A percentile compares a stretch with the other conserved stretches of the same genome.
phyloP scores from a whole-genome alignment of 306 rosid genomes.

The Vigna radiata region DNA sequence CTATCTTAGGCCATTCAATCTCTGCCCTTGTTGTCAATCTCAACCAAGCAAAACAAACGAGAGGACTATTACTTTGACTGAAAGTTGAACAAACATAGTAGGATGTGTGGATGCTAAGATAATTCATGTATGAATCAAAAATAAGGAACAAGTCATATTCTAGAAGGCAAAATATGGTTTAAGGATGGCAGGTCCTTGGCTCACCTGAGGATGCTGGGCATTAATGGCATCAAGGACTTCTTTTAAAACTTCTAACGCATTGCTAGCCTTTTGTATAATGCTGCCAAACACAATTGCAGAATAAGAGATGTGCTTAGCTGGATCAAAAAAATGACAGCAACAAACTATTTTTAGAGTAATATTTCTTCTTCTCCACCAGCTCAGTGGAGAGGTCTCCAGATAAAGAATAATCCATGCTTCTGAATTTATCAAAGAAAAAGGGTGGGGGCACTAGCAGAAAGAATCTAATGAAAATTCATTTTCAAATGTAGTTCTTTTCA shows the following conservation, averaged over 20 bases:
- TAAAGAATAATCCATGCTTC: neutral
- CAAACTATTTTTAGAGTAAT: constrained; percentile 14
- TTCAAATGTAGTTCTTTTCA: constrained; percentile 7
- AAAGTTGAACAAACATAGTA: constrained; percentile 4
- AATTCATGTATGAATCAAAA: constrained; percentile 27
- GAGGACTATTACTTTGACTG: constrained; percentile 6
- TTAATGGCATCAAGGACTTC: constrained; percentile 90
- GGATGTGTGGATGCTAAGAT: neutral
- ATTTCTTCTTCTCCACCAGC: constrained; percentile 21
- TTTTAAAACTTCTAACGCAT: constrained; percentile 77
- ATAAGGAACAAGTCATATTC: constrained; percentile 12
- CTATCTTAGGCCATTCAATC: constrained; percentile 15
- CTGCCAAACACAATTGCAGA: constrained; percentile 57
- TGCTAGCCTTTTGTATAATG: constrained; percentile 81
- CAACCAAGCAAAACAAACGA: constrained; percentile 22
- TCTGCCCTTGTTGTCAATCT: constrained; percentile 21
- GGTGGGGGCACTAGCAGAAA: neutral
- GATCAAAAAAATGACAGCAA: neutral
- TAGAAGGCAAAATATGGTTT: constrained; percentile 36
- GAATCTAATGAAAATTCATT: constrained; percentile 26
- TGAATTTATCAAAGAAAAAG: neutral
- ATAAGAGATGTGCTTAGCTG: constrained; percentile 31
- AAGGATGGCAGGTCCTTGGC: constrained; percentile 39
- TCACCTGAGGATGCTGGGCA: constrained; percentile 76
- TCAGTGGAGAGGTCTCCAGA: constrained; percentile 27